phyloP scores from a whole-genome alignment of 2,329 filamentous ascomycete species.

The Periconia sp. region DNA sequence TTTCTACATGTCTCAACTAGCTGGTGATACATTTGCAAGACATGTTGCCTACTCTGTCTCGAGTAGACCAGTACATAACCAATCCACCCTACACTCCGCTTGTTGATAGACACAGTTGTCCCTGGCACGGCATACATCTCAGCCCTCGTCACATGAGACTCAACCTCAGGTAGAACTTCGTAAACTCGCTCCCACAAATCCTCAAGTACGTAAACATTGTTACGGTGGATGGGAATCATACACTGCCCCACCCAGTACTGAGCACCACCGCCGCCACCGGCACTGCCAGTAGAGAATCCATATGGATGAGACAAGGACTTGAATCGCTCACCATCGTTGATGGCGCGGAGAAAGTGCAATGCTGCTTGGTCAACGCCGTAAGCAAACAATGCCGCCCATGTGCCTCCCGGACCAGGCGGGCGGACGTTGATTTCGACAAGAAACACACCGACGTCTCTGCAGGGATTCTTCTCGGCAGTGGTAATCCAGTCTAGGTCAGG shows the following conservation, averaged over 20 bases:
- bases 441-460: too few relatives aligned
- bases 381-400: background rate
- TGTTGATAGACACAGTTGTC: background rate
- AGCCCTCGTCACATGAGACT: background rate
- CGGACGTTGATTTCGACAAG: constrained; percentile 2
- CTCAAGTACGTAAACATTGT: background rate
- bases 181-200: background rate
- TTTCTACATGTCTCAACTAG: background rate
- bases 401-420: background rate
- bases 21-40: background rate
- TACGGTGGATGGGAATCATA: background rate
- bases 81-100: background rate
- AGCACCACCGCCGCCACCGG: background rate
- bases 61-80: background rate
- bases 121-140: background rate
- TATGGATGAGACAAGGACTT: background rate
- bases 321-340: background rate
- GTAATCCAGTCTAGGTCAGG: too few relatives aligned
- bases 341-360: background rate
- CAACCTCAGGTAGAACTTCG: background rate
- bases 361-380: background rate
- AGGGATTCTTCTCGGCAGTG: too few relatives aligned
- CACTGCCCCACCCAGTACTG: background rate
- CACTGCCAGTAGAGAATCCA: background rate
- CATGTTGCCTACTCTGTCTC: background rate